Evolutionary conservation across 2,329 filamentous ascomycete genomes (phyloP), one percentile per base, ranked within the genome.

Genomic region (Phialophora macrospora): DNA sequence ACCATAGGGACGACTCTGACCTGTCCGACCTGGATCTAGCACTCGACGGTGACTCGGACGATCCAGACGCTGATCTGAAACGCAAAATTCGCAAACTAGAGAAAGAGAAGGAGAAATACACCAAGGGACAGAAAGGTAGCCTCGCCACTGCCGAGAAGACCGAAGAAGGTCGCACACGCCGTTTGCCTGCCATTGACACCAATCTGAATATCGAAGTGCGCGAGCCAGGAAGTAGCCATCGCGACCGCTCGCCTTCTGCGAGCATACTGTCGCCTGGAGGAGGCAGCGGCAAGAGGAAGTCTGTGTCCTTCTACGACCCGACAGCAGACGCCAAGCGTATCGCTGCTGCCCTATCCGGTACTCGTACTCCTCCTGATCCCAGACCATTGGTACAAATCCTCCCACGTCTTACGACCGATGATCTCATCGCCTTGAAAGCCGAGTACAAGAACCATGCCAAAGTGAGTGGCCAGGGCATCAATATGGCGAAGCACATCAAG

Each of bases 381-480:
- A 85, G 86, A 48, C 85, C 89, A 0, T 83, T 98, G 11, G 89
- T 94, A 72, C 90, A 93, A 70, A 92, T 98, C 70, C 84, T 98
- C 0, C 94, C 95, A 0, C 86, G 86, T 6, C 84, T 98, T 30
- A 90, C 91, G 0, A 91, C 96, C 73, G 92, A 96, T 71, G 92
- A 98, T 75, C 87, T 98, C 66, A 86, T 96, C 77, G 87, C 92
- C 69, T 84, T 99, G 28, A 88, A 94, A n/a, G 81, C 82, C 38
- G 92, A 96, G 76, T 98, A 98, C 82, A 98, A 98, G 80, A 88
- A 87, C 49, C 86, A 94, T 60, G 92, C 95, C 75, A 96, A 95
- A 68, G 71, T 84, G 67, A 77, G 80, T 58, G 77, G 78, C 7
- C 80, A 82, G 59, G 80, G 82, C 1, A 79, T 83, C 63, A 82